Percentiles rank a stretch among this genome's conserved stretches.
Evolutionary conservation across 306 rosid species (phyloP).

Genomic region (Cucumis melo): DNA sequence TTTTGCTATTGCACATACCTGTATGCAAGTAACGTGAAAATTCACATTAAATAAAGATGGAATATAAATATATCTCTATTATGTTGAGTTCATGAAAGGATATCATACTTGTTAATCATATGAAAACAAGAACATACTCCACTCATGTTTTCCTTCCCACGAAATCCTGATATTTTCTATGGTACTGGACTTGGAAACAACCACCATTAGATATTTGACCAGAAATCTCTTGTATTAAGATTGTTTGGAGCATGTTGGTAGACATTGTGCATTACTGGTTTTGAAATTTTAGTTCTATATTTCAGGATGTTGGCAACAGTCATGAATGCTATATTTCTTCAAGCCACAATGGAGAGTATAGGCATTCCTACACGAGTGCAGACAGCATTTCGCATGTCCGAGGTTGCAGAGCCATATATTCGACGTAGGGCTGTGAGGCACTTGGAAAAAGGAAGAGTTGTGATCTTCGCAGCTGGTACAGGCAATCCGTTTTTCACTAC

Average conservation of each 20-base stretch:
- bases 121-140: not conserved
- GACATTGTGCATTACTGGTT: not conserved
- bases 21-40: not conserved
- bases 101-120: not conserved
- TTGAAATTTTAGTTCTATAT: not conserved
- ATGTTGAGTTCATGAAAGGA: not conserved
- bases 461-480: slow-evolving; percentile 95
- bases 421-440: slow-evolving; percentile 96
- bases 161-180: not conserved
- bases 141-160: not conserved
- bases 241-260: not conserved
- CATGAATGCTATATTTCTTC: slow-evolving; percentile 96
- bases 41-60: not conserved
- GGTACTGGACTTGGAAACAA: not conserved
- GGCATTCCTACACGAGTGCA: slow-evolving; percentile 97
- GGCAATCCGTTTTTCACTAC: slow-evolving; percentile 98
- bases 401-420: slow-evolving; percentile 95
- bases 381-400: slow-evolving; percentile 97
- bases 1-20: not conserved
- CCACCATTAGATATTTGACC: not conserved
- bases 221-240: not conserved
- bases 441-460: slow-evolving; percentile 93
- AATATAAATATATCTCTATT: not conserved
- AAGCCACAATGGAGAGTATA: slow-evolving; percentile 99
- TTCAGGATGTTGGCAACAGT: slow-evolving; percentile 94